Evolutionary conservation across 139 green algal genomes (phyloP).

Genomic region (Trebouxia sp.): DNA sequence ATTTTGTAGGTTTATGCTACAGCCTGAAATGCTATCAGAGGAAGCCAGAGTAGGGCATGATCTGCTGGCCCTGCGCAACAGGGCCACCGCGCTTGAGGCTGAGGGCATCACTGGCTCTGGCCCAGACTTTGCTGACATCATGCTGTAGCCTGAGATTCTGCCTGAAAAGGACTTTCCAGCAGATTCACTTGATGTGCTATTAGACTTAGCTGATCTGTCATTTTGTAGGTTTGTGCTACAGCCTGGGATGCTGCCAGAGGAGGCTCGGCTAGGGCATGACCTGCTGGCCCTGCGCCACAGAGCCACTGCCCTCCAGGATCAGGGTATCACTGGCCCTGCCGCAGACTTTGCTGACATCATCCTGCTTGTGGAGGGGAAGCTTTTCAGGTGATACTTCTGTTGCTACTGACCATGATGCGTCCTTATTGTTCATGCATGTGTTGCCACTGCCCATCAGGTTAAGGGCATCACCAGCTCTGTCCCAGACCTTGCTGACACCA

Average conservation of each 20-base stretch:
- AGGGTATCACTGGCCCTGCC: background rate
- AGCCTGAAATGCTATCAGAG: slow-evolving; percentile 28
- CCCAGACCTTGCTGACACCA: no score
- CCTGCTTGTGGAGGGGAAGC: background rate
- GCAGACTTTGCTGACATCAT: slow-evolving; percentile 37
- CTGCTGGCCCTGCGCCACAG: slow-evolving; percentile 3
- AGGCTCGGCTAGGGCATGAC: slow-evolving; percentile 25
- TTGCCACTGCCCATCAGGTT: no score
- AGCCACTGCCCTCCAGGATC: slow-evolving; percentile 1
- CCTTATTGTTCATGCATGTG: no score
- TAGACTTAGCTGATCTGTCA: no score
- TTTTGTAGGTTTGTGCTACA: slow-evolving; percentile 43
- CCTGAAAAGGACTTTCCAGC: no score
- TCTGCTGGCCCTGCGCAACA: background rate
- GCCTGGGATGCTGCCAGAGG: slow-evolving; percentile 29
- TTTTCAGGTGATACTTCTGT: background rate
- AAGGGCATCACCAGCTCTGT: no score
- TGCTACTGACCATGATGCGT: no score
- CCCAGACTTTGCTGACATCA: slow-evolving; percentile 34
- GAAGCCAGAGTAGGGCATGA: slow-evolving; percentile 26
- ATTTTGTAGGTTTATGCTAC: slow-evolving; percentile 42
- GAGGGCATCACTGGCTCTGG: background rate
- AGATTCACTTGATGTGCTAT: no score
- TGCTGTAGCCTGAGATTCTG: no score
- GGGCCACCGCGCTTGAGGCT: slow-evolving; percentile 3